phyloP scores from a whole-genome alignment of 768 basidiomycete species.

The Paxillus ammoniavirescens region DNA sequence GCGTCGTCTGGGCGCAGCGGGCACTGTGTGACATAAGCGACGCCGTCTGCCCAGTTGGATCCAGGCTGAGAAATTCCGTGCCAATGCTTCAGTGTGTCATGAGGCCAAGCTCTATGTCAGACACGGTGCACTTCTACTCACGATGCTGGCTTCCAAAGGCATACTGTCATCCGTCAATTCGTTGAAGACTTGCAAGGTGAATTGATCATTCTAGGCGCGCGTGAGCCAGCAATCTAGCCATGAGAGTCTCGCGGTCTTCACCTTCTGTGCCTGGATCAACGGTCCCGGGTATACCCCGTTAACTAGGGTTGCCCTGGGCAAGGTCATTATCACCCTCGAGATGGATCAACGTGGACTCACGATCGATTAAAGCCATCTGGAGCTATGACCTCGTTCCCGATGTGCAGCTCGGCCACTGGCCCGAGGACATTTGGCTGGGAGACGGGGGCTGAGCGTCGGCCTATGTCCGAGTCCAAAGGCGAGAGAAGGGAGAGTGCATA shows the following conservation, averaged over 20 bases:
- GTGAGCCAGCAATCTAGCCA: not conserved
- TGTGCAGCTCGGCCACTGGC: slow-evolving; percentile 21
- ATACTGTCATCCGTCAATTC: not conserved
- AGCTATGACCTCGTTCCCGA: slow-evolving; percentile 26
- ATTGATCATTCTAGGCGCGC: not conserved
- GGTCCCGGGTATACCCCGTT: slow-evolving; percentile 2
- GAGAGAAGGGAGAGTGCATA: not conserved
- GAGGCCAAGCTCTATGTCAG: not conserved
- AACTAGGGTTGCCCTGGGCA: slow-evolving; percentile 1
- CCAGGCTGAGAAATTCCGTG: slow-evolving; percentile 42
- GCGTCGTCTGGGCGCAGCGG: slow-evolving; percentile 36
- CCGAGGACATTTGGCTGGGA: slow-evolving; percentile 1
- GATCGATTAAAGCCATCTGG: not conserved
- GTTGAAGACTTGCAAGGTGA: not conserved
- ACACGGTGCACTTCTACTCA: not conserved
- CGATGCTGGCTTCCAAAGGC: not conserved
- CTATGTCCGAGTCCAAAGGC: no score
- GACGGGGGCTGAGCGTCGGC: not conserved
- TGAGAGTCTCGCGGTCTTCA: not conserved
- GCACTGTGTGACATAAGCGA: slow-evolving; percentile 41
- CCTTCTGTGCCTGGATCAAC: slow-evolving; percentile 1
- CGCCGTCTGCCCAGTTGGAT: slow-evolving; percentile 42
- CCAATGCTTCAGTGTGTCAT: slow-evolving; percentile 31
- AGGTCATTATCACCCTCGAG: no score
- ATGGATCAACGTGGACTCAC: not conserved